Evolutionary conservation across 257 asterid species (phyloP).

Genomic region (Anisodus acutangulus): DNA sequence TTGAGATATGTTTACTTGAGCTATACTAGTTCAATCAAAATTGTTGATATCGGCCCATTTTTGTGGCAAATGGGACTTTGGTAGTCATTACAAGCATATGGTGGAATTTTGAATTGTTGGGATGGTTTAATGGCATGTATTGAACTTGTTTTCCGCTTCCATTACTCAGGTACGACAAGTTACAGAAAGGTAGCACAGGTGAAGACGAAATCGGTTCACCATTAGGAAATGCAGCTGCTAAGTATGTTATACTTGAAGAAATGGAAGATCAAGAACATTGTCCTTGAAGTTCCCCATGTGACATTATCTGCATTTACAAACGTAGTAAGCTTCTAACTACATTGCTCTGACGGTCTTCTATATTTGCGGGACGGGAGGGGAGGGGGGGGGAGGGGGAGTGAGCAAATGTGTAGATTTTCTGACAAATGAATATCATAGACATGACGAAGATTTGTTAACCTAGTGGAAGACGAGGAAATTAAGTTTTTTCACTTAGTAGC

Average conservation of each 20-base stretch:
- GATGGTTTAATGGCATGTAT: neutral
- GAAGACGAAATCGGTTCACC: conserved; percentile 42
- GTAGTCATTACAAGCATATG: neutral
- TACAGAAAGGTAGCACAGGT: conserved; percentile 58
- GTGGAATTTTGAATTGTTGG: neutral
- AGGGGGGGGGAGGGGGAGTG: no score
- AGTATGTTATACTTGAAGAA: conserved; percentile 84
- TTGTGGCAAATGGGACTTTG: neutral
- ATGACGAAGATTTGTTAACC: neutral
- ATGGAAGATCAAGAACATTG: conserved; percentile 68
- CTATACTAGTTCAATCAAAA: neutral
- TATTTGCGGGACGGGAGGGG: neutral
- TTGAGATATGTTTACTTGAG: neutral
- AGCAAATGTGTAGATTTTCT: neutral
- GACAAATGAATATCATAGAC: neutral
- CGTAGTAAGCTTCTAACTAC: neutral
- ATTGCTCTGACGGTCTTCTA: neutral
- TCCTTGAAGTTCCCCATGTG: conserved; percentile 38
- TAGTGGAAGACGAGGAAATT: neutral
- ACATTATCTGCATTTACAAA: neutral
- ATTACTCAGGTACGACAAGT: conserved; percentile 62
- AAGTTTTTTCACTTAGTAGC: neutral
- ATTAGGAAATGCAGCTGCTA: conserved; percentile 45
- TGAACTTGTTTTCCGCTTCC: neutral
- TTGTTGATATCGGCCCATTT: neutral